Evolutionary conservation across 352 stramenopile genomes (phyloP), one percentile per base, ranked within the genome.

Genomic region (Pythium pyrilobum): DNA sequence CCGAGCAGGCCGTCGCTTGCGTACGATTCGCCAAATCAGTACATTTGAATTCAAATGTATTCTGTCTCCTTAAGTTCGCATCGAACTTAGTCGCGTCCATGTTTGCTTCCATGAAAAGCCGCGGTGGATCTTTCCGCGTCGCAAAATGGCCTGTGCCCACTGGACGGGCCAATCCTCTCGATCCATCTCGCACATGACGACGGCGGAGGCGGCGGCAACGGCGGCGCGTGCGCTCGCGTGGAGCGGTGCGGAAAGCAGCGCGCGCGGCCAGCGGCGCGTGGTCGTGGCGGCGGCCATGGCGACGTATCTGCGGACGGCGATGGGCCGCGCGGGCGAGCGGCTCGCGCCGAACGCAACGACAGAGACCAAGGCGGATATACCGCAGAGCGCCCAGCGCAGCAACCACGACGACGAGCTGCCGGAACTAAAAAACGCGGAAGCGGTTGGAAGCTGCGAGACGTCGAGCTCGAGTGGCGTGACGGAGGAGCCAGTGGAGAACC

Each of bases 221-320:
- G n/a, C n/a, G n/a, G n/a, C n/a, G n/a, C n/a, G n/a, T n/a, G n/a
- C n/a, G n/a, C n/a, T n/a, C n/a, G n/a, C n/a, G n/a, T n/a, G n/a
- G n/a, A n/a, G n/a, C n/a, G n/a, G n/a, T n/a, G n/a, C n/a, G n/a
- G n/a, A n/a, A n/a, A n/a, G n/a, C 31, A 3, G 3, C 15, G 37
- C 18, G 15, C 18, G 21, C 7, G 20, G 52, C n/a, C 24, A 49
- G 15, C 5, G 25, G 25, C 25, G 42, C 20, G 6, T 60, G 48
- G 38, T 59, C 21, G 37, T 31, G 25, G 50, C 67, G 8, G 40
- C 39, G 20, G 31, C 69, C 2, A 64, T 81, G 49, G 65, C 74
- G 42, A 63, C 71, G 51, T 83, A 75, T 28, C 44, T 86, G 15
- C 63, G 68, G 20, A 66, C 68, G 3, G 71, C 69, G 15, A 64